Base-by-base conservation (phyloP, 169 alveolate species). In the Sarcocystis neurona region DNA sequence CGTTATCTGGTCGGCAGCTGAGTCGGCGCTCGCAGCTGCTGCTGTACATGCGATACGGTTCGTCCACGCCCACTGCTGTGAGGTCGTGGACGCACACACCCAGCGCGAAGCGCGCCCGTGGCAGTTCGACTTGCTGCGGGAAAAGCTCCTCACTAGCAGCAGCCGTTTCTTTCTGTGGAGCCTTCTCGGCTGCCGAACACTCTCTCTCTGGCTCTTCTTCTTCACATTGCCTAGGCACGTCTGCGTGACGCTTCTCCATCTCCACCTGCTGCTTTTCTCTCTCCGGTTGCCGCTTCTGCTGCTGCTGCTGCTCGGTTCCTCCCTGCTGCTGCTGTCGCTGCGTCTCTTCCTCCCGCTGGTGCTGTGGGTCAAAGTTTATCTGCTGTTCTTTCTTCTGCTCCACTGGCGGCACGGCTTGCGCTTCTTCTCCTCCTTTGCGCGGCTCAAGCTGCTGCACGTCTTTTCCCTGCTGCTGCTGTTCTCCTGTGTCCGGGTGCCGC, bases 81-180 rank as follows among this genome's bases (percentile, higher is more conserved):
- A 72, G 34, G 82, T 72, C 82, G 82, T 72, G 82, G 3, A 53
- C 82, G 82, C 47, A 43, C 2, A 72, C 82, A 39, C 82, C 82
- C 1, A 72, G 3, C 37, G 41, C 56, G 56, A 72, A 72, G 4
- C 32, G 15, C 53, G 34, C 82, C 10, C 82, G 82, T 39, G 5
- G 34, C n/a, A 72, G 82, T 4, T 47, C 15, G 47, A 72, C 41
- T 8, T 47, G 34, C 12, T n/a, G 82, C n/a, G 82, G 82, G 15
- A 72, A 18, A 18, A 53, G 32, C 48, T 43, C 12, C 32, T 10
- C 34, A 5, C 23, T 27, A 2, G 37, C 32, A 0, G 23, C 34
- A 1, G 47, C 30, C 15, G n/a, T 18, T 37, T 2, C 32, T 68
- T n/a, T n/a, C n/a, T n/a, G n/a, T n/a, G n/a, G n/a, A n/a, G n/a